Evolutionary conservation across 192 early-diverging fungal genomes (phyloP), one percentile per base, ranked within the genome.

Genomic region (Coemansia pectinata): DNA sequence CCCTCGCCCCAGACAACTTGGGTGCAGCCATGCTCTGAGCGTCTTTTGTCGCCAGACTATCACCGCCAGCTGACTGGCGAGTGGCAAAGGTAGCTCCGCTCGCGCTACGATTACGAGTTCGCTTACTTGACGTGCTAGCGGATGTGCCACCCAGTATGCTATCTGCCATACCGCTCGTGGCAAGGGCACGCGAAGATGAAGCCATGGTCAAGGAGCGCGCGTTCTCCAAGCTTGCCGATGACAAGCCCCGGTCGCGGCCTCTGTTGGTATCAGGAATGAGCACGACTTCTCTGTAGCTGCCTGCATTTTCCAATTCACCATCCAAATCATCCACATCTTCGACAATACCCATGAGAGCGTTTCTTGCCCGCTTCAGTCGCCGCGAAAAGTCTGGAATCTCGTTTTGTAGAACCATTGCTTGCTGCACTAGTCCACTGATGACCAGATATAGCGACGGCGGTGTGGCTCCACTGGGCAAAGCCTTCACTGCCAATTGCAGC

Each of bases 281-380:
- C 11, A 36, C 29, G n/a, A 38, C 33, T n/a, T 60, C 58, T 15
- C 63, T 47, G 66, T 53, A 39, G 25, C 34, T 44, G 21, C 60
- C 41, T 2, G 59, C 61, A 70, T 61, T 59, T 60, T 83, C 81
- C 21, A 83, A 67, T 59, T 83, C 81, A 45, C 70, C 76, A 34
- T 83, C 73, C 60, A 83, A 67, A 17, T 74, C 76, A 39, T 78
- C 73, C 6, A 63, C 76, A 42, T 83, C 81, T 62, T 83, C 81
- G 5, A 83, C 81, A 36, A 83, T 71, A 45, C 81, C 81, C 81
- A 83, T 83, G 31, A 83, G 69, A 33, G 81, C 81, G 27, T 83
- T 83, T 40, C 81, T 47, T 1, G 81, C 81, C 12, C 81, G 72
- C 57, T 75, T 75, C 17, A 83, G 73, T 15, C 81, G 66, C n/a